Evolutionary conservation across 2,329 filamentous ascomycete species (phyloP).

Genomic region (Trichophyton simii): DNA sequence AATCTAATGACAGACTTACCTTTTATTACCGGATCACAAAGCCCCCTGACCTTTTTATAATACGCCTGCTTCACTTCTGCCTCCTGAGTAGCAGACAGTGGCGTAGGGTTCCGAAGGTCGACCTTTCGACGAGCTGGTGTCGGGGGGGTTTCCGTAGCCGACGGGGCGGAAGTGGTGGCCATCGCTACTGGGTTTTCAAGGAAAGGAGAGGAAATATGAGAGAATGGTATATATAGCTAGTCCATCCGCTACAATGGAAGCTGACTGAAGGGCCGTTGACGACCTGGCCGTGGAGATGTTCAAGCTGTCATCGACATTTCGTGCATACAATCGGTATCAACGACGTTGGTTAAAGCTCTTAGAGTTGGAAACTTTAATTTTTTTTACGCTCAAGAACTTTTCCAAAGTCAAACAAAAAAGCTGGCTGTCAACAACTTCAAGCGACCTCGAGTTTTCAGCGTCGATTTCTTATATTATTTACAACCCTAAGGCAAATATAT

Average conservation of each 20-base stretch:
- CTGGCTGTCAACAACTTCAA: not conserved
- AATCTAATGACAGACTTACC: conserved; percentile 35
- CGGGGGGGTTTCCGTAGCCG: conserved; percentile 14
- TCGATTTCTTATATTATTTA: not conserved
- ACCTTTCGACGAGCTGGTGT: conserved; percentile 17
- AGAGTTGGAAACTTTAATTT: not conserved
- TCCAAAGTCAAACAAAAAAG: not conserved
- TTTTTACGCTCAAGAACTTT: not conserved
- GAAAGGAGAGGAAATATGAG: not conserved
- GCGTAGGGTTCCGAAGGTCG: conserved; percentile 58
- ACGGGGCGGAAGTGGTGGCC: conserved; percentile 12
- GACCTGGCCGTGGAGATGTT: not conserved
- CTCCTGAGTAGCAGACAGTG: conserved; percentile 70
- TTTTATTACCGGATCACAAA: conserved; percentile 68
- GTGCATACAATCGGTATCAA: not conserved
- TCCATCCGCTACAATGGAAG: not conserved
- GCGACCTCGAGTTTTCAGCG: not conserved
- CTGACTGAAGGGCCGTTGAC: not conserved
- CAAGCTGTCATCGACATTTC: not conserved
- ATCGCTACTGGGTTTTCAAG: conserved; percentile 8
- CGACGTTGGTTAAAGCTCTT: not conserved
- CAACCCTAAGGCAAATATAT: not conserved
- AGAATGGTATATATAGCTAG: not conserved
- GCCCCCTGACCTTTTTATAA: conserved; percentile 61
- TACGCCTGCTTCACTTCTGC: conserved; percentile 69